Evolutionary conservation across 352 stramenopile species (phyloP), one percentile per base, ranked within the genome.

Genomic region (Thraustotheca clavata): DNA sequence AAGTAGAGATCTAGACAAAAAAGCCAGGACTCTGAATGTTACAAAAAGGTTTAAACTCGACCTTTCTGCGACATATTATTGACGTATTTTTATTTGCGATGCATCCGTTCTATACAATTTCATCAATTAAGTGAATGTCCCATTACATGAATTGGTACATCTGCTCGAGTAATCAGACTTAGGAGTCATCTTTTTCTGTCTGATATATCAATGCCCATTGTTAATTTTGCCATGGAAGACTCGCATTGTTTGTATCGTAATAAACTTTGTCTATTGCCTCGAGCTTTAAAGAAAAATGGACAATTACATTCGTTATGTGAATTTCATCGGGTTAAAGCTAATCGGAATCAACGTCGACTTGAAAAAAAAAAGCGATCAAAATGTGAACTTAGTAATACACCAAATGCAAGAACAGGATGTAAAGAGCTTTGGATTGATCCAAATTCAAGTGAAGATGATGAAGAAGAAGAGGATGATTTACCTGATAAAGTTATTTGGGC

Each of bases 211-310:
- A 52, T 24, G 39, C 39, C 27, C 43, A 52, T 18, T 52, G 31
- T 24, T 9, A 11, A 24, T 35, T 52, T 52, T 31, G 43, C n/a
- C 43, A 52, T 52, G 33, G 22, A 33, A 4, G 2, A n/a, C 3
- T 31, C 24, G 5, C 67, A 54, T 36, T 72, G 68, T 41, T 35
- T 57, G 12, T 72, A 72, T 50, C 67, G 62, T 41, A 62, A 67
- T 36, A 72, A 70, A 52, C 47, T 63, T 26, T 72, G 68, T 50
- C 43, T 39, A 35, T 60, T 60, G 33, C 34, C 60, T 22, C 63
- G 69, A 35, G 69, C 62, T 14, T 8, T 70, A 16, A 73, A 73
- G 35, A 67, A 59, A n/a, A 73, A 69, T 26, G 69, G 69, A n/a
- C 50, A 50, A 40, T 52, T 69, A 41, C 65, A 73, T 67, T 69